A percentile compares a stretch with the other conserved stretches of the same genome.
These are phyloP conservation scores for Wickerhamomyces bisporus DNA, from an alignment of 805 yeast species.

Conservation along the genomic window DNA sequence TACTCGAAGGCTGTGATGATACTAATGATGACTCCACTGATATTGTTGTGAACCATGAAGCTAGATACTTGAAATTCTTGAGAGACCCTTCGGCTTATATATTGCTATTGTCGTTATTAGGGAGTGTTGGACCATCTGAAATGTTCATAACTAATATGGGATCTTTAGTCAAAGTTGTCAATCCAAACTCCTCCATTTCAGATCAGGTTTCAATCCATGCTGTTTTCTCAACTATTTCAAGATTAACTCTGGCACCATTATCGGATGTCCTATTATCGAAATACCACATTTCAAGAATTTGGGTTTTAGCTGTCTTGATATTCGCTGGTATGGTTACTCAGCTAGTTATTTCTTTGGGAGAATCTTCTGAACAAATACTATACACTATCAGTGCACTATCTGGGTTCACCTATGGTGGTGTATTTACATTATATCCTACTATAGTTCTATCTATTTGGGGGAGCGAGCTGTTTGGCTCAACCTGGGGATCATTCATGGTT, in stretches of 20 bases:
- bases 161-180: slow-evolving; percentile 41
- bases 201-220: slow-evolving; percentile 59
- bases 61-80: slow-evolving; percentile 13
- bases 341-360: slow-evolving; percentile 20
- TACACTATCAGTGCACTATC: slow-evolving; percentile 40
- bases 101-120: slow-evolving; percentile 55
- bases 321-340: slow-evolving; percentile 34
- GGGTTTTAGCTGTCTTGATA: slow-evolving; percentile 28
- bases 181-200: slow-evolving; percentile 26
- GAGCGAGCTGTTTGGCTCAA: slow-evolving; percentile 78
- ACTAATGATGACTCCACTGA: slow-evolving; percentile 24
- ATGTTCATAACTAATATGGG: slow-evolving; percentile 82
- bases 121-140: slow-evolving; percentile 80
- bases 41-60: slow-evolving; percentile 21
- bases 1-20: slow-evolving; percentile 23
- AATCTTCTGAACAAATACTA: slow-evolving; percentile 16
- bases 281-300: slow-evolving; percentile 24
- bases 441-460: slow-evolving; percentile 85
- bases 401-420: slow-evolving; percentile 76
- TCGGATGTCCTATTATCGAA: slow-evolving; percentile 51
- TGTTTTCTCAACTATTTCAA: slow-evolving; percentile 60
- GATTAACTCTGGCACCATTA: slow-evolving; percentile 61
- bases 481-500: slow-evolving; percentile 86
- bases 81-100: slow-evolving; percentile 58
- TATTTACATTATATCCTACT: slow-evolving; percentile 84